A percentile compares a stretch with the other conserved stretches of the same genome.
These are phyloP conservation scores for Coelastrella sp. DNA, from an alignment of 139 green algal genomes.

Conservation along the genomic window DNA sequence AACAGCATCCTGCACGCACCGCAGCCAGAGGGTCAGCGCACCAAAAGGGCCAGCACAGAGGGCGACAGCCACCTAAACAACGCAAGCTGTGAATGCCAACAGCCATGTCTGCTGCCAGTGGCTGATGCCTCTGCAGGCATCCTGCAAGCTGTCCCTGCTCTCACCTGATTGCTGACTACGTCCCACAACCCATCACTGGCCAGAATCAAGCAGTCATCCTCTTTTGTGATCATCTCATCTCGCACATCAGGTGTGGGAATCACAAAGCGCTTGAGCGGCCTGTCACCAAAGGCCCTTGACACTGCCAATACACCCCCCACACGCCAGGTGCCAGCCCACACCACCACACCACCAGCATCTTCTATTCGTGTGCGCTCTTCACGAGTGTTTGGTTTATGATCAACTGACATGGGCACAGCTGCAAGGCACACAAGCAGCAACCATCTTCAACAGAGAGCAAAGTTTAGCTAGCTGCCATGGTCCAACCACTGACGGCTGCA, in stretches of 20 bases:
- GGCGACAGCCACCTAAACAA: not conserved
- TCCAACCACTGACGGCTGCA: too few relatives aligned
- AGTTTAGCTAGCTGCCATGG: not conserved
- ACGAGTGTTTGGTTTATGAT: conserved; percentile 96
- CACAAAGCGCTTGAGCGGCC: conserved; percentile 91
- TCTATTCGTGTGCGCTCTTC: conserved; percentile 95
- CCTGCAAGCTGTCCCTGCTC: not conserved
- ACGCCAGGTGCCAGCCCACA: conserved; percentile 95
- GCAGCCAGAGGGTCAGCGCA: not conserved
- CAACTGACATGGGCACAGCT: conserved; percentile 77
- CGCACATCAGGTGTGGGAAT: conserved; percentile 84
- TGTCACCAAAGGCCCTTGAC: conserved; percentile 94
- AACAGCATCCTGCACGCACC: conserved; percentile 71
- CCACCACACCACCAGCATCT: conserved; percentile 88
- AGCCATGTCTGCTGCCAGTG: not conserved
- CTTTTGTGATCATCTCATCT: conserved; percentile 72
- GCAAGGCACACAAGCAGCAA: conserved; percentile 3
- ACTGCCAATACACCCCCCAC: conserved; percentile 96
- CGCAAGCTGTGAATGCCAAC: not conserved
- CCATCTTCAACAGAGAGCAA: not conserved
- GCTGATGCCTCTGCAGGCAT: not conserved
- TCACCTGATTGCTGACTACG: conserved; percentile 83
- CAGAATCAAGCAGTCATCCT: conserved; percentile 86
- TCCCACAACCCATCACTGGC: conserved; percentile 97
- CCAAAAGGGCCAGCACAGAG: not conserved